A percentile compares a stretch with the other conserved stretches of the same genome.
Evolutionary conservation across 1,284 basidiomycete genomes (phyloP).

Genomic region (Lignosus rhinocerotis): DNA sequence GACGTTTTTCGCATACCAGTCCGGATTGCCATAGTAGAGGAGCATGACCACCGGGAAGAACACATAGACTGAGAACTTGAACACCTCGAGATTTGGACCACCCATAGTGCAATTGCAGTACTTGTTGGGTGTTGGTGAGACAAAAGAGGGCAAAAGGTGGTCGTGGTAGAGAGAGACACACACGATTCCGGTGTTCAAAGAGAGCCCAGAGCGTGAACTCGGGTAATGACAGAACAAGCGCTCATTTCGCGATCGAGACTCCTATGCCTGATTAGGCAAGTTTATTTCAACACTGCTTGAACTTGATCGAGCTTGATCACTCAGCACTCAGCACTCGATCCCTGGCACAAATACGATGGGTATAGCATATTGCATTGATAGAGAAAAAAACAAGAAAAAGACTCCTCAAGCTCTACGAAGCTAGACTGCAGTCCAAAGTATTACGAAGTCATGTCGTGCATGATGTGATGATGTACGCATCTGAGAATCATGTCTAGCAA

Average conservation of each 20-base stretch:
- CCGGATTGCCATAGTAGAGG: constrained; percentile 86
- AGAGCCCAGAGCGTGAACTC: background rate
- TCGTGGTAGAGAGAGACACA: background rate
- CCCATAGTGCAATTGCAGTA: constrained; percentile 48
- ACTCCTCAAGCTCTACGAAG: constrained; percentile 6
- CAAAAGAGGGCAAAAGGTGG: background rate
- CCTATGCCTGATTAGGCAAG: background rate
- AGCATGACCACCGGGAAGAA: constrained; percentile 86
- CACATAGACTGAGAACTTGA: constrained; percentile 88
- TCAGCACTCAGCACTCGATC: background rate
- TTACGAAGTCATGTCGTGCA: background rate
- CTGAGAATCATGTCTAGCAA: constrained; percentile 10
- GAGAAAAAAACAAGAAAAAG: background rate
- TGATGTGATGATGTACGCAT: background rate
- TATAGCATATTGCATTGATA: constrained; percentile 5
- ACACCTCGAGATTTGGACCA: constrained; percentile 83
- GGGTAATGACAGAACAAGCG: background rate
- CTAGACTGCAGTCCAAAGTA: background rate
- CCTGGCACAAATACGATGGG: background rate
- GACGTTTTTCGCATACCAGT: constrained; percentile 84
- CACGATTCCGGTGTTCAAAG: too few relatives aligned
- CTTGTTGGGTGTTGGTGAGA: background rate
- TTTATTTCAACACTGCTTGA: background rate
- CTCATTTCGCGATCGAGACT: constrained; percentile 1
- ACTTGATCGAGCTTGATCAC: background rate